Evolutionary conservation across 1,284 basidiomycete species (phyloP).

Genomic region (Rhodotorula sp.): DNA sequence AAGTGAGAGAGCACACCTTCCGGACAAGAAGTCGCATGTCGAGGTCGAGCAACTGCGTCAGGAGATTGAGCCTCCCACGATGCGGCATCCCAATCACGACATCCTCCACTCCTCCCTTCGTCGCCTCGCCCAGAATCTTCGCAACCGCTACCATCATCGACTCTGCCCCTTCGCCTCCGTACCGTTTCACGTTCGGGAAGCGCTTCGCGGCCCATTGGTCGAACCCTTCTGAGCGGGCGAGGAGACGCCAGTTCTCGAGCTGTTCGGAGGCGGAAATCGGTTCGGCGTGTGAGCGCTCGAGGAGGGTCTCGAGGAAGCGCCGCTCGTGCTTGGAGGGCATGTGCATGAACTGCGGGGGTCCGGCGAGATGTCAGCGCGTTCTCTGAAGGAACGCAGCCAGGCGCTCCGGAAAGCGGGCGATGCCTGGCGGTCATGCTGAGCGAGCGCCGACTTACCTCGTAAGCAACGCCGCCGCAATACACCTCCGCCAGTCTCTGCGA

Average conservation of each 20-base stretch:
- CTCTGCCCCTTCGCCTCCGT: constrained; percentile 83
- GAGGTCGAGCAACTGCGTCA: constrained; percentile 71
- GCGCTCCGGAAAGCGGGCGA: not conserved
- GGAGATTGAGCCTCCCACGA: constrained; percentile 78
- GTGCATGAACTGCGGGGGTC: constrained; percentile 67
- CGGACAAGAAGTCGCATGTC: constrained; percentile 69
- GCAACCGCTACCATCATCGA: constrained; percentile 84
- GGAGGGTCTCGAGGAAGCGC: constrained; percentile 76
- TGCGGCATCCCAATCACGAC: constrained; percentile 55
- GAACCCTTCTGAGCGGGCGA: constrained; percentile 72
- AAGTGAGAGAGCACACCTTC: constrained; percentile 52
- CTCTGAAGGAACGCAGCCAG: not conserved
- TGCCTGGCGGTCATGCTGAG: too few relatives aligned
- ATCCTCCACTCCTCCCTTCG: constrained; percentile 48
- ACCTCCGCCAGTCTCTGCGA: constrained; percentile 64
- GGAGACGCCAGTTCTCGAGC: constrained; percentile 64
- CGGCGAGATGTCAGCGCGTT: not conserved
- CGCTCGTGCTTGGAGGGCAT: constrained; percentile 74
- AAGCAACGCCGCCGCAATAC: constrained; percentile 78
- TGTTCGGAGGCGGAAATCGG: constrained; percentile 48
- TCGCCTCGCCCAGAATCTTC: constrained; percentile 64
- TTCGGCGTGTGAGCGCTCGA: constrained; percentile 62
- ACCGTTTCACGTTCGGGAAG: constrained; percentile 78
- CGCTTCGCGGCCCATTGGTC: constrained; percentile 77
- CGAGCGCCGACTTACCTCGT: constrained; percentile 51